Percentiles rank a stretch among this genome's conserved stretches.
phyloP scores from a whole-genome alignment of 192 early-diverging fungal genomes.

The Haplosporangium gracile region DNA sequence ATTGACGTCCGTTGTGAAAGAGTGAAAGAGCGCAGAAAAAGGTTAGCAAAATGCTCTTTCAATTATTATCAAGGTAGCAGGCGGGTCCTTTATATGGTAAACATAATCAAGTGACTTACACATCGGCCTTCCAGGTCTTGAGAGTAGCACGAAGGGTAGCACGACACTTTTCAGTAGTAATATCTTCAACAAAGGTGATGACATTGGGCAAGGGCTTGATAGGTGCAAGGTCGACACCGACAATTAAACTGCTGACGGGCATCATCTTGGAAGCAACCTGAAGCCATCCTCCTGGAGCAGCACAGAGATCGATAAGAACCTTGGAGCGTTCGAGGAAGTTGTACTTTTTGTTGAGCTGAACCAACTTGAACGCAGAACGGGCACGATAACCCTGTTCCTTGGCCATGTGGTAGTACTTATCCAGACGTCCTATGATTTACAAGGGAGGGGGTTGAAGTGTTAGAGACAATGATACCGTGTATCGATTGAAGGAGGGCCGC shows the following conservation, averaged over 20 bases:
- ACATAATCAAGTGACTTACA: slow-evolving; percentile 64
- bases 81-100: not conserved
- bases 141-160: slow-evolving; percentile 86
- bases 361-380: slow-evolving; percentile 99
- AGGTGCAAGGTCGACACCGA: slow-evolving; percentile 95
- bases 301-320: slow-evolving; percentile 96
- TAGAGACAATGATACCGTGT: not conserved
- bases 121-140: slow-evolving; percentile 99
- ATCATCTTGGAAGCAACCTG: slow-evolving; percentile 99
- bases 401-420: slow-evolving; percentile 99
- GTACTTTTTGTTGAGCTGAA: slow-evolving; percentile 99
- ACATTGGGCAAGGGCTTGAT: slow-evolving; percentile 97
- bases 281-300: slow-evolving; percentile 98
- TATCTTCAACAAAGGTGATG: slow-evolving; percentile 97
- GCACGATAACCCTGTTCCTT: slow-evolving; percentile 99
- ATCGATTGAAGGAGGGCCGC: not conserved
- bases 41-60: not conserved
- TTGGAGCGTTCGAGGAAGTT: slow-evolving; percentile 92
- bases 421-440: slow-evolving; percentile 86
- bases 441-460: not conserved
- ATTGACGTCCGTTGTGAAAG: not conserved
- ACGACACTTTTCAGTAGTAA: slow-evolving; percentile 95
- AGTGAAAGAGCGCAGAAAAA: not conserved
- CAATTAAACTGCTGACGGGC: slow-evolving; percentile 94
- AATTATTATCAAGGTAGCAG: not conserved